These are phyloP conservation scores for Ceratobasidium sp. DNA, from an alignment of 1,284 basidiomycete species.

Conservation along the genomic window DNA sequence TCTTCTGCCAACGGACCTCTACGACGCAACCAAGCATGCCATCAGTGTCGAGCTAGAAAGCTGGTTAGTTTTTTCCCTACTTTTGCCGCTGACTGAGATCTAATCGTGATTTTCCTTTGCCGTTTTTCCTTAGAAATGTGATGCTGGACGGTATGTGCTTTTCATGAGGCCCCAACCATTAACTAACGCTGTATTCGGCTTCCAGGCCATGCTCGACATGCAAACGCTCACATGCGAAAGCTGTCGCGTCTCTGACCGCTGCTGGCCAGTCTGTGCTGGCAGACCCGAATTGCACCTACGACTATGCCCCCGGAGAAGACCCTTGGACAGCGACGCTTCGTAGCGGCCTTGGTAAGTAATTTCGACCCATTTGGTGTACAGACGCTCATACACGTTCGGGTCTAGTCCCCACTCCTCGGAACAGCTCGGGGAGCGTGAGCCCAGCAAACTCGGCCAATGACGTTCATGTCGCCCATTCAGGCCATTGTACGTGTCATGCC, in stretches of 20 bases:
- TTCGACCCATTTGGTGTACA: background rate
- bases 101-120: background rate
- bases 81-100: background rate
- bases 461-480: background rate
- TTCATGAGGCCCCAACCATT: no score
- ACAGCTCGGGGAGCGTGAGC: conserved; percentile 32
- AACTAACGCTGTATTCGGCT: background rate
- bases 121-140: conserved; percentile 25
- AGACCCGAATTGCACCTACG: conserved; percentile 38
- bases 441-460: conserved; percentile 16
- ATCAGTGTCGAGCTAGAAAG: conserved; percentile 40
- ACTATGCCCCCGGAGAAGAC: conserved; percentile 41
- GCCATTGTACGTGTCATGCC: conserved; percentile 17
- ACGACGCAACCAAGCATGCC: conserved; percentile 40
- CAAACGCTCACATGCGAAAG: conserved; percentile 38
- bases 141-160: conserved; percentile 25
- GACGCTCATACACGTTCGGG: conserved; percentile 14
- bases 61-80: conserved; percentile 20
- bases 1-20: conserved; percentile 32
- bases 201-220: conserved; percentile 38
- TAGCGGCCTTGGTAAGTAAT: conserved; percentile 20
- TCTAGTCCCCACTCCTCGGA: conserved; percentile 1
- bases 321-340: conserved; percentile 40
- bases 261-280: conserved; percentile 34
- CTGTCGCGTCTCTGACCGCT: conserved; percentile 34